Conservation (phyloP, 768 basidiomycete species). For the Pilatotrama ljubarskyi region DNA sequence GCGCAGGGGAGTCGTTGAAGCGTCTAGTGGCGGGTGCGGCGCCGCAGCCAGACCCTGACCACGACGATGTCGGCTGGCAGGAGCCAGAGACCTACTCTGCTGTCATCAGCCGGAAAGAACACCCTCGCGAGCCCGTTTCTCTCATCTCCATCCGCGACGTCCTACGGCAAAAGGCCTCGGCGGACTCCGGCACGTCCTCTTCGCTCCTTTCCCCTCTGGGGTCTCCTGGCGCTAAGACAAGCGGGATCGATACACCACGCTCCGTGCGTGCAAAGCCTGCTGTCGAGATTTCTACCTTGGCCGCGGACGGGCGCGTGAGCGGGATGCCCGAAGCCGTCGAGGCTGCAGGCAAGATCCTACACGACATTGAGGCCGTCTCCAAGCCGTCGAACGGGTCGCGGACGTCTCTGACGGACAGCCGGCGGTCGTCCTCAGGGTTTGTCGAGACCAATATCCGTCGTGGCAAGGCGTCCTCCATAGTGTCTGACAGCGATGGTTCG, state of each 20-base stretch:
- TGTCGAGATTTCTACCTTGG: constrained; percentile 51
- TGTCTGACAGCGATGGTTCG: constrained; percentile 45
- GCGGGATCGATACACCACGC: constrained; percentile 33
- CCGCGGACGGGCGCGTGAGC: constrained; percentile 51
- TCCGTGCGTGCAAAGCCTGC: constrained; percentile 59
- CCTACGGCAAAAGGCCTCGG: constrained; percentile 51
- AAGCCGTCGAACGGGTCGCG: constrained; percentile 27
- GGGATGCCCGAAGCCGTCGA: constrained; percentile 37
- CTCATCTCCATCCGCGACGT: constrained; percentile 60
- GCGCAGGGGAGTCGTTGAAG: constrained; percentile 47
- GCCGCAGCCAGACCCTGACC: constrained; percentile 56
- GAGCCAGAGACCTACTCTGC: constrained; percentile 62
- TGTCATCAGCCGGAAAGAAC: constrained; percentile 61
- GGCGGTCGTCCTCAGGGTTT: constrained; percentile 27
- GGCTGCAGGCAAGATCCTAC: constrained; percentile 46
- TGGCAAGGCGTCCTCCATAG: constrained; percentile 42
- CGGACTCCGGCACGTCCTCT: constrained; percentile 32
- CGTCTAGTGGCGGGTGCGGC: constrained; percentile 44
- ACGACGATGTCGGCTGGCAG: constrained; percentile 57
- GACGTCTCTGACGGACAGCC: constrained; percentile 13
- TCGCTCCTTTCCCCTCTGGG: constrained; percentile 25
- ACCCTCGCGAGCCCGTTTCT: constrained; percentile 58
- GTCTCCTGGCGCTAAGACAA: constrained; percentile 18
- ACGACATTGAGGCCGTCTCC: constrained; percentile 40
- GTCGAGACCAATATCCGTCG: constrained; percentile 39